Percentiles rank a stretch among this genome's conserved stretches.
phyloP scores from a whole-genome alignment of 495 filamentous ascomycete genomes.

The Thermothielavioides terrestris region DNA sequence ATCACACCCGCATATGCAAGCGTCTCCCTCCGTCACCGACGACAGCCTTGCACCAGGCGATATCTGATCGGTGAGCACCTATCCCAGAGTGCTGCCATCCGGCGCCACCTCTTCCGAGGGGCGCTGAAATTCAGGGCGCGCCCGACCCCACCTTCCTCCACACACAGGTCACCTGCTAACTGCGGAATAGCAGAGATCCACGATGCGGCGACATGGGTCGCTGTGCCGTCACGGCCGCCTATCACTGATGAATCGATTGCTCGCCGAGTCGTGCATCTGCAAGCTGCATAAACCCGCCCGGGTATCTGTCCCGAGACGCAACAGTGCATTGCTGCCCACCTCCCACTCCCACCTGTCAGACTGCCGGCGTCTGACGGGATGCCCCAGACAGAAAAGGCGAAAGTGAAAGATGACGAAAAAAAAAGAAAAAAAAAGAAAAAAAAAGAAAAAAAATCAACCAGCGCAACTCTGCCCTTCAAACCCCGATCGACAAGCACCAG shows the following conservation, averaged over 20 bases:
- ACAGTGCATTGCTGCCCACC: neutral
- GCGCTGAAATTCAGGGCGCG: too few species aligned
- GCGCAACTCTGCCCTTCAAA: too few species aligned
- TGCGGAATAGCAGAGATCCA: neutral
- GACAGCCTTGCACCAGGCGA: neutral
- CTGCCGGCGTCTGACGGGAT: neutral
- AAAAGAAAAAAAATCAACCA: too few species aligned
- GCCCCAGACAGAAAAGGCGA: too few species aligned
- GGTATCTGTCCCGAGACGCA: constrained; percentile 8
- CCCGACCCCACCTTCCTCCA: too few species aligned
- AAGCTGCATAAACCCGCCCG: neutral
- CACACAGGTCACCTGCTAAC: too few species aligned
- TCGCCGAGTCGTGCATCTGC: neutral
- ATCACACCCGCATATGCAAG: neutral
- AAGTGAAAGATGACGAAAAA: too few species aligned
- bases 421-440: too few species aligned
- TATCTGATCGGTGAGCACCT: too few species aligned
- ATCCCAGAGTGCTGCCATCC: too few species aligned
- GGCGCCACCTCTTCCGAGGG: too few species aligned
- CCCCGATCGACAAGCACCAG: neutral
- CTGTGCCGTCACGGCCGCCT: too few species aligned
- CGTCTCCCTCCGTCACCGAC: neutral
- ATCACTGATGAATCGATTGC: neutral
- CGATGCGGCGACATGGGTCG: neutral
- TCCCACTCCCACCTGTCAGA: neutral